Percentiles rank a stretch among this genome's conserved stretches.
These are phyloP conservation scores for Aurantiochytrium sp. DNA, from an alignment of 108 stramenopile genomes.

Conservation along the genomic window DNA sequence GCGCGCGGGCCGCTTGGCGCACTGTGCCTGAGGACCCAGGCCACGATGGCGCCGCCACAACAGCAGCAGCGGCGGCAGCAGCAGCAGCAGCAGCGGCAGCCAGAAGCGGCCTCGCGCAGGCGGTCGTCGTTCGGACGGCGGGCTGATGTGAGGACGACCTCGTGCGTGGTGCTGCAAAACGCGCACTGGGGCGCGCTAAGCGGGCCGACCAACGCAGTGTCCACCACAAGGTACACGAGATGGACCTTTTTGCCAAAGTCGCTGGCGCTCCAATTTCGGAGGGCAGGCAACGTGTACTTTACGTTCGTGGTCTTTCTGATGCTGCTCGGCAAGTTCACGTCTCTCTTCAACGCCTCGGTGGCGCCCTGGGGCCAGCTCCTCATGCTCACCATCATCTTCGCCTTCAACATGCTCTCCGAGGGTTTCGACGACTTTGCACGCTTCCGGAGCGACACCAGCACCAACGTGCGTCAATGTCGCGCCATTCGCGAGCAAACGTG, in stretches of 20 bases:
- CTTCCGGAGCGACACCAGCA: conserved; percentile 71
- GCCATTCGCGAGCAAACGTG: background rate
- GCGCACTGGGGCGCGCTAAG: background rate
- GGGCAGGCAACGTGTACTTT: conserved; percentile 89
- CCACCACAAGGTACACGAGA: background rate
- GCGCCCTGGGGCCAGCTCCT: conserved; percentile 85
- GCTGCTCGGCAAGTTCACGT: conserved; percentile 81
- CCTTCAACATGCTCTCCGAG: conserved; percentile 82
- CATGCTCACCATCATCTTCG: conserved; percentile 75
- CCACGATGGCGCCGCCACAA: too few species aligned
- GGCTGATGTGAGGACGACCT: too few species aligned
- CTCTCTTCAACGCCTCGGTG: conserved; percentile 72
- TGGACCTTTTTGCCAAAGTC: background rate
- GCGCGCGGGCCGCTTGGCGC: too few species aligned
- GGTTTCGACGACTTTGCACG: conserved; percentile 78
- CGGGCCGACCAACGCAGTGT: background rate
- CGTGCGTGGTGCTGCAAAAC: too few species aligned
- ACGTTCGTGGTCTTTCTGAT: conserved; percentile 84
- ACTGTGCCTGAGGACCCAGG: too few species aligned
- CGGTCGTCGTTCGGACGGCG: too few species aligned
- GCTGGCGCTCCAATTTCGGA: background rate
- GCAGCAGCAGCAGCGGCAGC: too few species aligned
- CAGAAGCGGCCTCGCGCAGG: too few species aligned
- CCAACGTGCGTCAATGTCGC: conserved; percentile 47
- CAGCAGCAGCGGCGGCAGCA: too few species aligned